Conservation (phyloP, 2,329 filamentous ascomycete species). For the Aspergillus sp. region DNA sequence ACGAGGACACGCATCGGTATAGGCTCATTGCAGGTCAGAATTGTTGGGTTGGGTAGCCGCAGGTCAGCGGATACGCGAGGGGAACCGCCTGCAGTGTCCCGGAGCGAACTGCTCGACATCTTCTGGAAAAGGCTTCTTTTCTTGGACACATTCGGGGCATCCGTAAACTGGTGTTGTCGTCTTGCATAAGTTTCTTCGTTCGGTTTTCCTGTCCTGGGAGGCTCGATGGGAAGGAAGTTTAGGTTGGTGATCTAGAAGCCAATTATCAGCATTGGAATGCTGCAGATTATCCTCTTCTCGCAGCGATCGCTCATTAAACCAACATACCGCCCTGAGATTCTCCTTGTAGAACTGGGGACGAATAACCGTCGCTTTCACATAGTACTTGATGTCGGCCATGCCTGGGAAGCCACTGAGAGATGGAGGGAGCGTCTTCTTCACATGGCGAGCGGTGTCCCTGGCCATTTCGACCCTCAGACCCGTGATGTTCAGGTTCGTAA, state of each 20-base stretch:
- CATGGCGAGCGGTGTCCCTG: constrained; percentile 59
- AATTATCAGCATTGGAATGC: background rate
- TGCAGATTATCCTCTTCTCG: background rate
- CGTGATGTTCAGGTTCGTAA: constrained; percentile 49
- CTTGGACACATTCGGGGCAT: constrained; percentile 42
- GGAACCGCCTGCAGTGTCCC: constrained; percentile 37
- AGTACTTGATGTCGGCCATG: constrained; percentile 89
- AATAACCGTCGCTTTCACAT: constrained; percentile 91
- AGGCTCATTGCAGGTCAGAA: constrained; percentile 85
- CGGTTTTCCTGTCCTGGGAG: constrained; percentile 67
- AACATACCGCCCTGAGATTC: constrained; percentile 66
- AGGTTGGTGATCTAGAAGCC: constrained; percentile 57
- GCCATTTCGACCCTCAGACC: constrained; percentile 50
- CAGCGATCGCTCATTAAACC: background rate
- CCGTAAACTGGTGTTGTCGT: constrained; percentile 64
- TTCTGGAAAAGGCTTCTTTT: constrained; percentile 64
- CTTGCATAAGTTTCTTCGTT: constrained; percentile 83
- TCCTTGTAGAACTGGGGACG: constrained; percentile 87
- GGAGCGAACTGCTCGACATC: constrained; percentile 27
- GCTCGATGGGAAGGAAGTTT: constrained; percentile 91
- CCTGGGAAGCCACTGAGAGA: constrained; percentile 84
- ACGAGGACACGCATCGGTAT: constrained; percentile 78
- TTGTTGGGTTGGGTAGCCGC: constrained; percentile 80
- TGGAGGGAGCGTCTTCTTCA: constrained; percentile 84
- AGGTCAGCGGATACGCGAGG: constrained; percentile 75